Base-by-base conservation (phyloP, 1,139 yeast species). In the Debaryomycetaceae sp. region DNA sequence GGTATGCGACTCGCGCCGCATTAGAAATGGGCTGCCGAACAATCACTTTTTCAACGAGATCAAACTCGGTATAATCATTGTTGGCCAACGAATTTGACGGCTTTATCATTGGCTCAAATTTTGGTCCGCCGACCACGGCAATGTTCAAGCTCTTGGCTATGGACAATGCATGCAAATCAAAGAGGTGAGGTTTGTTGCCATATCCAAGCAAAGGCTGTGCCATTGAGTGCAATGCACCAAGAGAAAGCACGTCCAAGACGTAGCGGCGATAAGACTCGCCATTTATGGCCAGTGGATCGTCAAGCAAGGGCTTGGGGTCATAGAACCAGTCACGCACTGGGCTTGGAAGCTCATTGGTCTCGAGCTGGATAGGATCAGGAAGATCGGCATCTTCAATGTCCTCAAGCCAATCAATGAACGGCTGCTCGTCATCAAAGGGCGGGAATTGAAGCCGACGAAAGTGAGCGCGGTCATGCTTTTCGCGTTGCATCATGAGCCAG, bases 401-500 rank as follows among this genome's bases (percentile, higher is more conserved):
- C 35, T 85, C 93, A 15, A 75, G 47, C 78, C 86, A 90, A 36
- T 79, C 75, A 25, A 87, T 51, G 1, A 94, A 93, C 0, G 96
- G 95, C 49, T 87, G 97, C 49, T 92, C 98, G 47, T 92, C 99
- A 53, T 92, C 98, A 56, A 90, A 86, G 0, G 95, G 90, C 1
- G 99, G 99, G 41, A 90, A 81, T 32, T 86, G 67, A 81, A 90
- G 77, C 42, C 99, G 68, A 43, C 85, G 80, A 54, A 92, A 90
- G 48, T 83, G 94, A 25, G 76, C 65, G 38, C 98, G 66, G 47
- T 87, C 97, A 34, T 93, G 69, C 48, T 92, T 90, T 48, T 90
- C 98, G 31, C 90, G 65, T 44, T 97, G 69, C 99, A 92, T 90
- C 52, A 77, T 76, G 13, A 73, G 59, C 97, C 98, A 90, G 58